A percentile compares a stretch with the other conserved stretches of the same genome.
phyloP scores from a whole-genome alignment of 2,329 filamentous ascomycete species.

The Aspergillus sp. region DNA sequence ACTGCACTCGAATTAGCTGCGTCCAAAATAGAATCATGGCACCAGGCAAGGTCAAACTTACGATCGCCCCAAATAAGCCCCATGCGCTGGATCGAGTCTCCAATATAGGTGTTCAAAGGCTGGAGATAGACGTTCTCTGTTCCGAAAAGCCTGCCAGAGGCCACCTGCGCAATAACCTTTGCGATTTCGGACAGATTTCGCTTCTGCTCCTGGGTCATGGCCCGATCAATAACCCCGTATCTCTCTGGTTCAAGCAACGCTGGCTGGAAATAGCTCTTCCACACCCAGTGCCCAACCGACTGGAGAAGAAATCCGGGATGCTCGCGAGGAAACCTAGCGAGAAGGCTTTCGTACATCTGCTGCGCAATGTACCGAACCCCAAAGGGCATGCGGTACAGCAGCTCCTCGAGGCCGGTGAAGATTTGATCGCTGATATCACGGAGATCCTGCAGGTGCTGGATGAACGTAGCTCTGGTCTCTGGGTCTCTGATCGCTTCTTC shows the following conservation, averaged over 20 bases:
- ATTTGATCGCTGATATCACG: constrained; percentile 92
- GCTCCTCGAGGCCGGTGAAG: constrained; percentile 71
- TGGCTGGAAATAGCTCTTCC: constrained; percentile 88
- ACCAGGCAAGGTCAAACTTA: constrained; percentile 28
- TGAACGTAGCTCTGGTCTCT: constrained; percentile 86
- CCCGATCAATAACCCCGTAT: constrained; percentile 83
- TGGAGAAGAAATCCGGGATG: constrained; percentile 70
- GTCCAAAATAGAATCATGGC: background rate
- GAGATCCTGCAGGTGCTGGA: constrained; percentile 86
- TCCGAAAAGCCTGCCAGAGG: constrained; percentile 80
- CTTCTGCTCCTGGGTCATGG: constrained; percentile 83
- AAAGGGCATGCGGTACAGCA: constrained; percentile 81
- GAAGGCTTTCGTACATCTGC: constrained; percentile 73
- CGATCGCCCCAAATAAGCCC: constrained; percentile 62
- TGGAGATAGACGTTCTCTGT: constrained; percentile 94
- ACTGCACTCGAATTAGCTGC: constrained; percentile 43
- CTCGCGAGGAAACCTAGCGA: constrained; percentile 70
- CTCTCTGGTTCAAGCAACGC: constrained; percentile 84
- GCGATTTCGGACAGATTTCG: constrained; percentile 82
- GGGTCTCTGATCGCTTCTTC: constrained; percentile 94
- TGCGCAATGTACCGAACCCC: constrained; percentile 81
- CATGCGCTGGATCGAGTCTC: constrained; percentile 73
- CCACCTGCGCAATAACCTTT: constrained; percentile 84
- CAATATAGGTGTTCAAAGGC: constrained; percentile 84
- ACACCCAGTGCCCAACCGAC: constrained; percentile 81